phyloP scores from a whole-genome alignment of 2,329 filamentous ascomycete genomes.

The Thermothelomyces thermophilus region DNA sequence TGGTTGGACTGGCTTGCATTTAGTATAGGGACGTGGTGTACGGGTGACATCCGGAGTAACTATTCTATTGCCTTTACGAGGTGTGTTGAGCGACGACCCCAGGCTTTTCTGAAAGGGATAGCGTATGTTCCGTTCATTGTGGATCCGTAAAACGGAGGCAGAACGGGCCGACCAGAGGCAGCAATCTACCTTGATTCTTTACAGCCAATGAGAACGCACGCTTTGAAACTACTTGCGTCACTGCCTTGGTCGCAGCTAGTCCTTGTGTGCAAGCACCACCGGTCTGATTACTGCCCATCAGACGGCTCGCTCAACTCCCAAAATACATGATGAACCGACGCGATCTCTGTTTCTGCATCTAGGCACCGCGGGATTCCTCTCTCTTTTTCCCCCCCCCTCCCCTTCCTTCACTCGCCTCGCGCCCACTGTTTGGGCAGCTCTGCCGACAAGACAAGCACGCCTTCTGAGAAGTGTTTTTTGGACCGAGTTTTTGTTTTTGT shows the following conservation, averaged over 20 bases:
- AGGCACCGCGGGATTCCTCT: conserved; percentile 9
- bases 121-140: no score
- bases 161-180: no score
- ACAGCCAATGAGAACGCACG: not conserved
- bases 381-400: conserved; percentile 2
- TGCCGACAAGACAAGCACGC: not conserved
- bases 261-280: conserved; percentile 16
- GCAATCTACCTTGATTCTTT: no score
- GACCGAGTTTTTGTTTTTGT: no score
- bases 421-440: not conserved
- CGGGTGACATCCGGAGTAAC: no score
- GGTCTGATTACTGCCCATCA: not conserved
- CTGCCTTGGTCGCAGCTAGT: conserved; percentile 1
- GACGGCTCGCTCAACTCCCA: not conserved
- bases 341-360: conserved; percentile 5
- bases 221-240: conserved; percentile 15
- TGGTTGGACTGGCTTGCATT: no score
- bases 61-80: no score
- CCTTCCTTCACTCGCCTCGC: not conserved
- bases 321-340: conserved; percentile 17
- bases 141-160: no score
- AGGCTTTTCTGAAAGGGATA: no score
- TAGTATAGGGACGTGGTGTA: no score
- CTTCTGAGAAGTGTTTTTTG: no score
- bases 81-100: no score